Evolutionary conservation across 2,329 filamentous ascomycete species (phyloP), one percentile per base, ranked within the genome.

Genomic region (Colletotrichum echinochloae): DNA sequence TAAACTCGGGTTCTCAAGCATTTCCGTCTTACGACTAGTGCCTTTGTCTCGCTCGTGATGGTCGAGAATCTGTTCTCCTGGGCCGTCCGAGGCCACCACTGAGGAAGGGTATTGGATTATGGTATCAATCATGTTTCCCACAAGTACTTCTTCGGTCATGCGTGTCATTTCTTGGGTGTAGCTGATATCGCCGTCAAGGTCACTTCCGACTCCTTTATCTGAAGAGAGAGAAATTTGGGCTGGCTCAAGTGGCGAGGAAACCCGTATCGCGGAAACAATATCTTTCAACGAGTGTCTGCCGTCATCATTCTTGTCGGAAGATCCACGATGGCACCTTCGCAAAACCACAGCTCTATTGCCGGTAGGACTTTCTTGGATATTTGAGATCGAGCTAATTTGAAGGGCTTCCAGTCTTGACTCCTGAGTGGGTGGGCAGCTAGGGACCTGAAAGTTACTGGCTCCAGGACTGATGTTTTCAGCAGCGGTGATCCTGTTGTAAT

Each of bases 401-500:
- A 37, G 20, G 18, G 49, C 28, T 33, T 51, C 64, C 33, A 54
- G 55, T 55, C 49, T 69, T 41, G 55, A 39, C 6, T 26, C 44
- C 9, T 51, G n/a, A 20, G 9, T 26, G 9, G 41, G 16, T 35
- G 59, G 33, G n/a, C 23, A 28, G n/a, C 16, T 60, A 11, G n/a
- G 18, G 2, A 12, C 23, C 5, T 16, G 44, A n/a, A 65, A 28
- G 12, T 68, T 39, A 48, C 66, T 70, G 12, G 44, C 39, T 11
- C 64, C 60, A 18, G 60, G 65, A 30, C 64, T 71, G 37, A 68
- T 69, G 9, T 64, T 12, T 8, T 37, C 26, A 28, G 26, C 12
- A 20, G 39, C 4, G 6, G 33, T 16, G 12, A 14, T 26, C 44
- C 56, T 11, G 14, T 28, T 23, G 33, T 4, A 12, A 12, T 23